Conservation (phyloP, 352 stramenopile genomes). For the Phytophthora boehmeriae region DNA sequence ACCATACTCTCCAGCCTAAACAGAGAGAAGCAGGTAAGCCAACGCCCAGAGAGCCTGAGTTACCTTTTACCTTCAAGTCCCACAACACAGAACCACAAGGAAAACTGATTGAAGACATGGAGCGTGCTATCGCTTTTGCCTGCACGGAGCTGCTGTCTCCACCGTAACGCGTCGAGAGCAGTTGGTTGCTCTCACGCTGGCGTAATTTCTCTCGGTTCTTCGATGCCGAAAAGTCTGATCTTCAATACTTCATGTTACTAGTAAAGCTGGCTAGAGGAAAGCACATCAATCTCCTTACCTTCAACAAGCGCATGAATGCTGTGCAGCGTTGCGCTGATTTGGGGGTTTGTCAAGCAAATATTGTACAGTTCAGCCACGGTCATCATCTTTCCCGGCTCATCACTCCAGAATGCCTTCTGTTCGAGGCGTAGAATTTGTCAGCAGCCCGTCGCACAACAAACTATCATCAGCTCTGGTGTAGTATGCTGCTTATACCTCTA, state of each 20-base stretch:
- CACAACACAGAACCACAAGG: constrained; percentile 28
- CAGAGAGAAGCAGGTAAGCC: background rate
- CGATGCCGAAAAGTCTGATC: constrained; percentile 15
- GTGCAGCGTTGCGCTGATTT: constrained; percentile 60
- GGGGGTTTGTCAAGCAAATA: constrained; percentile 63
- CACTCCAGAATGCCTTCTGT: constrained; percentile 50
- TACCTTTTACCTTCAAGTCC: constrained; percentile 26
- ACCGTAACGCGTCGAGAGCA: constrained; percentile 6
- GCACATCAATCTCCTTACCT: constrained; percentile 26
- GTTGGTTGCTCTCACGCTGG: constrained; percentile 19
- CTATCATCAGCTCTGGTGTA: no score
- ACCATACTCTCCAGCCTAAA: constrained; percentile 44
- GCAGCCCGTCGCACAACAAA: no score
- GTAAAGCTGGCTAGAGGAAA: background rate
- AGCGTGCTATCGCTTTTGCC: constrained; percentile 25
- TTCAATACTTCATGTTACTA: background rate
- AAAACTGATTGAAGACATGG: constrained; percentile 27
- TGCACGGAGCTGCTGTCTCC: constrained; percentile 4
- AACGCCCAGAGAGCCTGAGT: background rate
- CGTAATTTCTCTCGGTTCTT: constrained; percentile 21
- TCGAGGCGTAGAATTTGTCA: background rate
- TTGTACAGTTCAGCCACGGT: constrained; percentile 56
- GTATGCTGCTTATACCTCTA: constrained; percentile 23
- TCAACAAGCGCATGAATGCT: constrained; percentile 52
- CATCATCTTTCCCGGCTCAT: constrained; percentile 42